Percentiles rank a stretch among this genome's conserved stretches.
These are phyloP conservation scores for Boeremia lycopersici DNA, from an alignment of 2,329 filamentous ascomycete species.

Conservation along the genomic window DNA sequence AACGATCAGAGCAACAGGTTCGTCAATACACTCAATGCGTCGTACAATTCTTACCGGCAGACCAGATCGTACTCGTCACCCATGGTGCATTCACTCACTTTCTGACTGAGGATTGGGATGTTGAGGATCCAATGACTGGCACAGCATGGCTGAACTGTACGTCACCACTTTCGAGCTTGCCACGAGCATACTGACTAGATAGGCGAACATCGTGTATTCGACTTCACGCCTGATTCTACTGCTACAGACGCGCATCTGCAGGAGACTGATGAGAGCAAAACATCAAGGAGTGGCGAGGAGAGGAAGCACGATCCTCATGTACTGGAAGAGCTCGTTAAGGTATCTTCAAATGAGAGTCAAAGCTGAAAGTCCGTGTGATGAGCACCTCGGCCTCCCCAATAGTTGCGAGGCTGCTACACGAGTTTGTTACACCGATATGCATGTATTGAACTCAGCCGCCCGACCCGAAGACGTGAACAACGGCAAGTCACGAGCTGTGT, in stretches of 20 bases:
- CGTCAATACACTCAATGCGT: not conserved
- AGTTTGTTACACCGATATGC: not conserved
- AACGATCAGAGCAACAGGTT: constrained; percentile 37
- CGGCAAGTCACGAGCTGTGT: not conserved
- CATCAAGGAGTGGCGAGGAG: constrained; percentile 21
- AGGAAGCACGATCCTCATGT: constrained; percentile 38
- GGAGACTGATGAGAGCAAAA: constrained; percentile 33
- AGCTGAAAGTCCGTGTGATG: not conserved
- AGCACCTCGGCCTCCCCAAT: too few relatives aligned
- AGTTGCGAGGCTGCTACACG: not conserved
- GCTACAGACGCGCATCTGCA: constrained; percentile 35
- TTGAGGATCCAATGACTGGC: constrained; percentile 36
- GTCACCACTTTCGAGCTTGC: not conserved
- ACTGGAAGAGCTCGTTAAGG: constrained; percentile 33
- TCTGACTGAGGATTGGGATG: constrained; percentile 76
- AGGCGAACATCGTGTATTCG: constrained; percentile 42
- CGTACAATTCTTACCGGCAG: constrained; percentile 28
- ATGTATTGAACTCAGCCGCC: not conserved
- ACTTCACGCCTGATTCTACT: constrained; percentile 34
- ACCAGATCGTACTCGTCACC: constrained; percentile 75
- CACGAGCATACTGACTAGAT: not conserved
- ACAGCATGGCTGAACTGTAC: constrained; percentile 43
- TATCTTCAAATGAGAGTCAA: constrained; percentile 17
- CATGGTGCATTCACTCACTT: constrained; percentile 88
- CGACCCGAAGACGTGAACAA: too few relatives aligned